A percentile compares a stretch with the other conserved stretches of the same genome.
Evolutionary conservation across 805 yeast genomes (phyloP).

Genomic region (Starmerella gropengiesseri): DNA sequence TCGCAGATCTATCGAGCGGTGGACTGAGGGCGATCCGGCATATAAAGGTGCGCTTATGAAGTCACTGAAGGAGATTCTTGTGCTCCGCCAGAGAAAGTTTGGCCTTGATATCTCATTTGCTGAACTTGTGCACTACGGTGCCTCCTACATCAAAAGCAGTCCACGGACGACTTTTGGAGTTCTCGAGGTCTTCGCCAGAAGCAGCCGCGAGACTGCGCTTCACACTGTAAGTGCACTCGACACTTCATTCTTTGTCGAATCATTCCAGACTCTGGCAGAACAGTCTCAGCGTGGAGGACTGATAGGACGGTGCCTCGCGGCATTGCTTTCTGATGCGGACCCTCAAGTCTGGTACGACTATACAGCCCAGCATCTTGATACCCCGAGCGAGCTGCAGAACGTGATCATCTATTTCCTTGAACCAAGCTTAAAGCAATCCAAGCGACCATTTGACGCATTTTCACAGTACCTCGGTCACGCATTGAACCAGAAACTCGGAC

Average conservation of each 20-base stretch:
- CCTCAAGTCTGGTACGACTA: conserved; percentile 9
- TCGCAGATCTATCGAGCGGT: conserved; percentile 6
- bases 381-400: conserved; percentile 4
- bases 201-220: neutral
- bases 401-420: conserved; percentile 17
- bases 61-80: conserved; percentile 2
- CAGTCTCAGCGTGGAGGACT: conserved; percentile 9
- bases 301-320: conserved; percentile 16
- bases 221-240: neutral
- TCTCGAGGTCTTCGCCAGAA: conserved; percentile 12
- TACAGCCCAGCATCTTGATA: neutral
- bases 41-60: conserved; percentile 8
- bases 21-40: conserved; percentile 17
- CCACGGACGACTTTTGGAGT: conserved; percentile 12
- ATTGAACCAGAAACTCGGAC: neutral
- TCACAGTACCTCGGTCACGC: conserved; percentile 1
- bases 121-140: conserved; percentile 2
- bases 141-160: conserved; percentile 4
- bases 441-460: conserved; percentile 1
- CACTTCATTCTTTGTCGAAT: conserved; percentile 2
- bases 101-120: neutral
- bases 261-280: conserved; percentile 3
- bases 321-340: conserved; percentile 5
- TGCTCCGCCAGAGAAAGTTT: neutral
- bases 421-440: conserved; percentile 15